These are phyloP conservation scores for Apiotrichum veenhuisii DNA, from an alignment of 1,284 basidiomycete species.

Conservation along the genomic window DNA sequence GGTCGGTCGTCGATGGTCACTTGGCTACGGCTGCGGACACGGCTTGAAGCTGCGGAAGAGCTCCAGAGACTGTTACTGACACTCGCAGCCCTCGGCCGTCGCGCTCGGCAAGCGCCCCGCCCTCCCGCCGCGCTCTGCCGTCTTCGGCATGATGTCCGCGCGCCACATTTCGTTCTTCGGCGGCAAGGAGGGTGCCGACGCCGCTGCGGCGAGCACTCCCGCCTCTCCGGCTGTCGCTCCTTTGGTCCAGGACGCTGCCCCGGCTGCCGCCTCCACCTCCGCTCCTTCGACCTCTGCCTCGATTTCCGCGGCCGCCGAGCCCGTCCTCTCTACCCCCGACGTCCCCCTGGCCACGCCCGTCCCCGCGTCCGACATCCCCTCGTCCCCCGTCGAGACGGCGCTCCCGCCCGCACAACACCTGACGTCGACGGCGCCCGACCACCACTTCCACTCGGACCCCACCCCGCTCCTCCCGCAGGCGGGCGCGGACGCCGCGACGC, in stretches of 20 bases:
- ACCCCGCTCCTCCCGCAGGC: constrained; percentile 34
- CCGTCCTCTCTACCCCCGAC: background rate
- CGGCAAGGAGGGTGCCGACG: background rate
- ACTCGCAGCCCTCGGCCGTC: constrained; percentile 24
- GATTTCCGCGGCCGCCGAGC: background rate
- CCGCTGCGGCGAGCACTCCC: background rate
- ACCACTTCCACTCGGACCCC: constrained; percentile 24
- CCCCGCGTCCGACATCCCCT: constrained; percentile 11
- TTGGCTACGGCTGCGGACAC: too few species aligned
- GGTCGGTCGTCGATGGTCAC: too few species aligned
- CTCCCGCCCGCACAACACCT: constrained; percentile 11
- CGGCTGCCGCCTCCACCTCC: background rate
- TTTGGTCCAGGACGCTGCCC: background rate
- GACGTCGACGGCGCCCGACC: constrained; percentile 19
- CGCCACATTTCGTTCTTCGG: constrained; percentile 7
- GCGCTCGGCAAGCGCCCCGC: constrained; percentile 38
- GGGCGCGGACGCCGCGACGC: constrained; percentile 31
- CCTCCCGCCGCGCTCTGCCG: constrained; percentile 2
- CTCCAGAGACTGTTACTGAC: background rate
- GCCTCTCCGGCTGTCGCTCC: background rate
- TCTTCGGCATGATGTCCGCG: background rate
- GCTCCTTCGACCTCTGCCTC: background rate
- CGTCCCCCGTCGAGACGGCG: constrained; percentile 4
- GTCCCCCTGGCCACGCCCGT: constrained; percentile 6
- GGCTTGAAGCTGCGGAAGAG: too few species aligned